Conservation (phyloP, 306 rosid species). For the Vigna unguiculata region DNA sequence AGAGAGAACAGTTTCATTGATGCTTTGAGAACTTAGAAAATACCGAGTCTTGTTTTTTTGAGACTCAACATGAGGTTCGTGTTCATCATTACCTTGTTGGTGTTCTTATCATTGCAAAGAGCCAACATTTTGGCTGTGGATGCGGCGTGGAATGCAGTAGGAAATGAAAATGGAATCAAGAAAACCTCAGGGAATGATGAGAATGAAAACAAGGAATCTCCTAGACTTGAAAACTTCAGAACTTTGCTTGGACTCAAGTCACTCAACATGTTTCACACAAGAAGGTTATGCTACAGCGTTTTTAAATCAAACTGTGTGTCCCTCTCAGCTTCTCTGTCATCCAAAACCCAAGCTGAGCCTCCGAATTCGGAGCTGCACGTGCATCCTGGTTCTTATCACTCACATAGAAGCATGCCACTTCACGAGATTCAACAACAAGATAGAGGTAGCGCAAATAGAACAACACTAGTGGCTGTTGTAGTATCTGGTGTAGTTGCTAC, state of each 20-base stretch:
- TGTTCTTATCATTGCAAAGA: not conserved
- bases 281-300: not conserved
- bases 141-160: not conserved
- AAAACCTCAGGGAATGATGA: not conserved
- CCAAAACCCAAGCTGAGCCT: not conserved
- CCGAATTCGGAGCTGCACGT: not conserved
- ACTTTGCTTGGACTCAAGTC: constrained; percentile 7
- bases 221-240: not conserved
- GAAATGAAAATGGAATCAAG: not conserved
- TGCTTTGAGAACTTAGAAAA: not conserved
- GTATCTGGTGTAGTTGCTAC: constrained; percentile 15
- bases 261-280: not conserved
- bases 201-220: not conserved
- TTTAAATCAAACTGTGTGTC: not conserved
- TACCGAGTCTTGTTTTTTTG: not conserved
- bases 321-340: constrained; percentile 1
- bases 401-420: not conserved
- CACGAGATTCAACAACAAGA: not conserved
- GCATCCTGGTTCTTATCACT: not conserved
- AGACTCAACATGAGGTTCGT: not conserved
- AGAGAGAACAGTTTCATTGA: not conserved
- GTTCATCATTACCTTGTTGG: not conserved
- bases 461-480: constrained; percentile 8
- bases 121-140: not conserved
- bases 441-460: not conserved